A percentile compares a stretch with the other conserved stretches of the same genome.
Conservation (phyloP, 768 basidiomycete species). For the Rhodotorula babjevae region DNA sequence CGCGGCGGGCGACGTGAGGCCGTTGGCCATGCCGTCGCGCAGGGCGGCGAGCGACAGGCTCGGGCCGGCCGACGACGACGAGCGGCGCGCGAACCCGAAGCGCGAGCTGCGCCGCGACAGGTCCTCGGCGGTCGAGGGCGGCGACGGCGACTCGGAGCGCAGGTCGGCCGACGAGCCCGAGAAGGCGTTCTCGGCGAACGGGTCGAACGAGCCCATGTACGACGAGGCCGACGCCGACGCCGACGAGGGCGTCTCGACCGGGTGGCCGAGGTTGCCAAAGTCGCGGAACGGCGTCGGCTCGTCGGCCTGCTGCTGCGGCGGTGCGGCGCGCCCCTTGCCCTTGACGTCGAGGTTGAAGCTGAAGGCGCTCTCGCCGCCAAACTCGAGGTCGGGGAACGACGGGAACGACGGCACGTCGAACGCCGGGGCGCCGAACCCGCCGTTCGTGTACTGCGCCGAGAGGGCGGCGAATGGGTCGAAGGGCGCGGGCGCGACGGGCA, state of each 20-base stretch:
- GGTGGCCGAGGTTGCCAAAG: conserved; percentile 19
- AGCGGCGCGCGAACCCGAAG: conserved; percentile 41
- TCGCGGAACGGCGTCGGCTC: conserved; percentile 25
- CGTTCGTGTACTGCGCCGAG: not conserved
- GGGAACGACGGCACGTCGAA: conserved; percentile 12
- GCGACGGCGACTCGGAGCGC: conserved; percentile 21
- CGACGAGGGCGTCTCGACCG: not conserved
- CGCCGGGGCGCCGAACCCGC: not conserved
- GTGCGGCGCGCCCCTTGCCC: conserved; percentile 27
- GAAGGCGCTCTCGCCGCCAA: conserved; percentile 81
- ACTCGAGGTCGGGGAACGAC: conserved; percentile 81
- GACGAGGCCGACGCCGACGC: conserved; percentile 15
- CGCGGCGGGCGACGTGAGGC: conserved; percentile 2
- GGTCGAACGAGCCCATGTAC: conserved; percentile 44
- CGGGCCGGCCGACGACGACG: conserved; percentile 7
- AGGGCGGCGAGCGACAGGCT: conserved; percentile 7
- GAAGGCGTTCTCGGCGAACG: conserved; percentile 37
- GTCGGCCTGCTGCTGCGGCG: not conserved
- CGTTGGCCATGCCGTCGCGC: conserved; percentile 6
- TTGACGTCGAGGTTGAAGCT: conserved; percentile 53
- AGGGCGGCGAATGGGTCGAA: conserved; percentile 50
- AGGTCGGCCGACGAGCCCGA: conserved; percentile 13
- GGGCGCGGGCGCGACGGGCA: not conserved
- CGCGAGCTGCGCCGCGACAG: conserved; percentile 39
- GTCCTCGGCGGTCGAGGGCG: conserved; percentile 26